phyloP scores from a whole-genome alignment of 805 yeast genomes.

The Wickerhamiella brachini region DNA sequence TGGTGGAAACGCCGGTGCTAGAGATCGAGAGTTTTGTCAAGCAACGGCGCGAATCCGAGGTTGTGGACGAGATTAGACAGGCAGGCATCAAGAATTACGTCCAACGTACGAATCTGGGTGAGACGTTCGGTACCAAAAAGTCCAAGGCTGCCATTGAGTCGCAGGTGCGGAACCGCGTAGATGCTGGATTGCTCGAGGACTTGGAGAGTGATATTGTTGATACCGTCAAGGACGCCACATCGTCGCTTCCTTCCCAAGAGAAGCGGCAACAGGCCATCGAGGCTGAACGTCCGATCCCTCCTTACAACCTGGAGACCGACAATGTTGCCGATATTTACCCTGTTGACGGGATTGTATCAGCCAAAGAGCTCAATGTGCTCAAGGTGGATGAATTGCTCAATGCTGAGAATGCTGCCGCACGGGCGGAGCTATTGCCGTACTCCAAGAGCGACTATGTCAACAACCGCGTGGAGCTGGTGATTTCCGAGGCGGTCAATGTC shows the following conservation, averaged over 20 bases:
- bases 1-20: constrained; percentile 52
- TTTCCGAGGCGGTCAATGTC: constrained; percentile 35
- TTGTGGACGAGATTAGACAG: constrained; percentile 54
- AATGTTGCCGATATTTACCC: constrained; percentile 75
- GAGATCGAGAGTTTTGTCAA: constrained; percentile 50
- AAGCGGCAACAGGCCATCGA: constrained; percentile 44
- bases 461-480: constrained; percentile 25
- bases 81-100: constrained; percentile 32
- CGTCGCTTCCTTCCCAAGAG: constrained; percentile 55
- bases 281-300: constrained; percentile 73
- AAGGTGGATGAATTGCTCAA: constrained; percentile 45
- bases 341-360: constrained; percentile 52
- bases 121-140: constrained; percentile 92
- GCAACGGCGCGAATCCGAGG: constrained; percentile 38
- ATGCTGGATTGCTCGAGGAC: constrained; percentile 63
- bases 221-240: constrained; percentile 55
- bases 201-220: constrained; percentile 73
- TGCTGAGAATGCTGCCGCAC: constrained; percentile 37
- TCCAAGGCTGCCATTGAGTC: constrained; percentile 84
- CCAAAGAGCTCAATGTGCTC: constrained; percentile 46
- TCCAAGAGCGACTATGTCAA: constrained; percentile 42
- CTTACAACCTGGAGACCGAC: constrained; percentile 63
- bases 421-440: constrained; percentile 50
- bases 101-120: constrained; percentile 79
- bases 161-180: constrained; percentile 71